A percentile compares a stretch with the other conserved stretches of the same genome.
phyloP scores from a whole-genome alignment of 495 filamentous ascomycete genomes.

The Clavariopsis aquatica region DNA sequence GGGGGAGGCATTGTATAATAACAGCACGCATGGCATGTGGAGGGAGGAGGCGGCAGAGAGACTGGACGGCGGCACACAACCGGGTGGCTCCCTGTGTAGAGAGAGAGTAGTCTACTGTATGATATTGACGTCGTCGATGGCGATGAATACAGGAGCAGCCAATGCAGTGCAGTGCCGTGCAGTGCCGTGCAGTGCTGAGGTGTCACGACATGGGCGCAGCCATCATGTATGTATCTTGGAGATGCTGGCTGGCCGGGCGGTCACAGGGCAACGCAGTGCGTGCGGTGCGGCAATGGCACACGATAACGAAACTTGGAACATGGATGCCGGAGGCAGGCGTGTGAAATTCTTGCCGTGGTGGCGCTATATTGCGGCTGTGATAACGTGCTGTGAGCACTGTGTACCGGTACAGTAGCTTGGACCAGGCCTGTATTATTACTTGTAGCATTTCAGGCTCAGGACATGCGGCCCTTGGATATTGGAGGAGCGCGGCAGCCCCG shows the following conservation, averaged over 20 bases:
- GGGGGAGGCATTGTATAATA: too few relatives aligned
- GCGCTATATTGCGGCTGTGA: conserved; percentile 4
- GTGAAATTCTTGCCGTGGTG: neutral
- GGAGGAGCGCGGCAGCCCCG: neutral
- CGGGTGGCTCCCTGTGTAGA: too few relatives aligned
- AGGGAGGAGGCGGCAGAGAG: too few relatives aligned
- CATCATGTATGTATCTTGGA: conserved; percentile 8
- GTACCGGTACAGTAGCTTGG: too few relatives aligned
- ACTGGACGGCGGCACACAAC: too few relatives aligned
- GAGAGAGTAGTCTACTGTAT: too few relatives aligned
- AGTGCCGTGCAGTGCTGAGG: conserved; percentile 7
- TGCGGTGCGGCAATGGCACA: conserved; percentile 14
- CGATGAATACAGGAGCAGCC: too few relatives aligned
- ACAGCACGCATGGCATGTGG: too few relatives aligned
- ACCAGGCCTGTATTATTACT: conserved; percentile 3
- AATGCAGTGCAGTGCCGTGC: neutral
- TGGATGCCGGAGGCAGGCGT: neutral
- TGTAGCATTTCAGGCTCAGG: conserved; percentile 9
- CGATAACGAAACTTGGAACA: conserved; percentile 12
- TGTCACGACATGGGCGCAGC: conserved; percentile 22
- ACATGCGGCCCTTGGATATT: conserved; percentile 10
- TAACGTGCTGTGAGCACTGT: neutral
- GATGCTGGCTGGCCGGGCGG: too few relatives aligned
- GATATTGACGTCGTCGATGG: too few relatives aligned
- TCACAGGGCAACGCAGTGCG: neutral